These are phyloP conservation scores for Adansonia gregorii DNA, from an alignment of 441 rosid genomes.

Conservation along the genomic window DNA sequence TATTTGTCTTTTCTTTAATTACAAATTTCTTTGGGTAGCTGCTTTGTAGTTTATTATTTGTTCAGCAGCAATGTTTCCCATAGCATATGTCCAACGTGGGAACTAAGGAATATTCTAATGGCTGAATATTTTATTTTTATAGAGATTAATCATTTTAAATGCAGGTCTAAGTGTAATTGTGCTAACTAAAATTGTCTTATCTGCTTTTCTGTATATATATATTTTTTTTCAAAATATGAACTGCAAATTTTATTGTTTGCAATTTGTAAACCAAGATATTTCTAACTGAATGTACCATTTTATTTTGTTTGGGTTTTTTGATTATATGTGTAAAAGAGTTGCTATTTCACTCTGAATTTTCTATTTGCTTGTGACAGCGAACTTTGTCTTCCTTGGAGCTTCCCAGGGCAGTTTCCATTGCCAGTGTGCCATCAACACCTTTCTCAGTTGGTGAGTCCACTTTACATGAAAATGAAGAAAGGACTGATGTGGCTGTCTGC, in stretches of 20 bases:
- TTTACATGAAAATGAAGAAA: conserved; percentile 50
- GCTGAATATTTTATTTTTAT: background rate
- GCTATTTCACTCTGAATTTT: conserved; percentile 18
- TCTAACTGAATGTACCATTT: background rate
- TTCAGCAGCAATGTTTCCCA: conserved; percentile 13
- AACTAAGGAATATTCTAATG: conserved; percentile 3
- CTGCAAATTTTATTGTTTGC: background rate
- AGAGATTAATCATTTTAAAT: conserved; percentile 4
- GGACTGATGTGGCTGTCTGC: conserved; percentile 40
- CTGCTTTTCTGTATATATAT: background rate
- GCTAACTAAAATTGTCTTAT: background rate
- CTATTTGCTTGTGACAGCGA: conserved; percentile 54
- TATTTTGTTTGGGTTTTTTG: conserved; percentile 15
- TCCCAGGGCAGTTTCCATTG: conserved; percentile 74
- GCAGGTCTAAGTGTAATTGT: background rate
- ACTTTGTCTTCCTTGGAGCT: conserved; percentile 93
- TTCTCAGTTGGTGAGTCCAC: conserved; percentile 48
- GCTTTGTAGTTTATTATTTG: conserved; percentile 19
- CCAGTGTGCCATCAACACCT: conserved; percentile 58
- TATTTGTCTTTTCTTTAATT: no score
- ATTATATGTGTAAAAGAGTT: background rate
- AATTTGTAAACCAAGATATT: background rate
- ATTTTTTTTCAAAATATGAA: background rate
- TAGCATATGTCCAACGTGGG: background rate
- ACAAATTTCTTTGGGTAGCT: no score